phyloP scores from a whole-genome alignment of 2,329 filamentous ascomycete genomes.

The Pyricularia sp. region DNA sequence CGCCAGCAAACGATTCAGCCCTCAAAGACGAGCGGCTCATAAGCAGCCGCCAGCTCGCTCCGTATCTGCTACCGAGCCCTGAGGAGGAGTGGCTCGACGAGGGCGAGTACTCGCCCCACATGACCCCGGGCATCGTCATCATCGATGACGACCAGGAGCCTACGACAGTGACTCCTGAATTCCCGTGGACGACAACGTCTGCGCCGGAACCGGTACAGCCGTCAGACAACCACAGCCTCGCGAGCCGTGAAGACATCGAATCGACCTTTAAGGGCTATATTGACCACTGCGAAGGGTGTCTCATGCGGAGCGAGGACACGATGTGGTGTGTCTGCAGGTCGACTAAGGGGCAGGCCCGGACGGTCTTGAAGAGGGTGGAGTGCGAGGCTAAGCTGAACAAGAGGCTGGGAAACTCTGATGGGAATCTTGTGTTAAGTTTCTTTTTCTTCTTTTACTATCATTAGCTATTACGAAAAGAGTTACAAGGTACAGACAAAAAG shows the following conservation, averaged over 20 bases:
- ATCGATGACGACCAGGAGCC: neutral
- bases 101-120: neutral
- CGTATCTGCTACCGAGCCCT: neutral
- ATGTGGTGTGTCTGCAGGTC: neutral
- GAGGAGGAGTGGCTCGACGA: neutral
- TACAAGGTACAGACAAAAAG: neutral
- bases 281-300: neutral
- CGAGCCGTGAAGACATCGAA: neutral
- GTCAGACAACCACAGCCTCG: neutral
- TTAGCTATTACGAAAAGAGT: no score
- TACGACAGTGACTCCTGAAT: no score
- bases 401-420: neutral
- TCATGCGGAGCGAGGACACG: neutral
- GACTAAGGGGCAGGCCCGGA: neutral
- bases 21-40: neutral
- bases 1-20: neutral
- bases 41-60: neutral
- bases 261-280: neutral
- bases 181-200: no score
- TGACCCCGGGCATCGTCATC: neutral
- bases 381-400: neutral
- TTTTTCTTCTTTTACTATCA: no score
- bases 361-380: no score
- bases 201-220: no score
- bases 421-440: neutral